Base-by-base conservation (phyloP, 2,329 filamentous ascomycete species). In the Aspergillus brunneoviolaceus region DNA sequence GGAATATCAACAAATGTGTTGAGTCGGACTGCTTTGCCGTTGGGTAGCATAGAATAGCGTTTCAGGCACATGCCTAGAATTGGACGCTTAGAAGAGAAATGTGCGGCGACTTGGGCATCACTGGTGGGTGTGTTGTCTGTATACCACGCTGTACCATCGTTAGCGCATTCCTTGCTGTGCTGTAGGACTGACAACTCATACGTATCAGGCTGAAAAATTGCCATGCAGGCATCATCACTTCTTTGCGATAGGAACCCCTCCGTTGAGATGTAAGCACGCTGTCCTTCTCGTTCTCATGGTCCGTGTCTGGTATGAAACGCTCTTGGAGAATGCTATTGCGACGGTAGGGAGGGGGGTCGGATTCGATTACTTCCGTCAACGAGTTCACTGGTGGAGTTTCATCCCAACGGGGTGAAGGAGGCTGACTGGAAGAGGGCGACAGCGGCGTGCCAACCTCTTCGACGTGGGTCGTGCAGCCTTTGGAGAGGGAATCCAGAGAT, bases 191-290 rank as follows among this genome's bases (percentile, higher is more conserved):
- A 10, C 16, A 55, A n/a, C 45, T 82, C 89, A 78, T 80, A 92
- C 90, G 93, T 68, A 97, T 92, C 27, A 98, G 80, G 70, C 90
- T 92, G 77, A 97, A 98, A 71, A 98, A 96, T 70, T 97, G 94
- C 92, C 93, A 98, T 2, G 95, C 95, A 42, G 94, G 94, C 80
- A 98, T 96, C 60, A 94, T 88, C 14, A 98, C 90, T 69, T 96
- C 93, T 71, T 94, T 96, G 64, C 84, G 76, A 53, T 83, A 75
- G 35, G 79, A 81, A 45, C 77, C 77, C 57, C 68, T 75, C 14
- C 74, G 71, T 42, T 72, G 68, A 5, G 63, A 63, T 42, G 68
- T 65, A 14, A 67, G 73, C 65, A 70, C 74, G 67, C 65, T 64
- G 52, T 49, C 60, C 50, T 68, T 72, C 55, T 70, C 61, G 60